These are phyloP conservation scores for Uncinocarpus reesii DNA, from an alignment of 2,329 filamentous ascomycete genomes.

Conservation along the genomic window DNA sequence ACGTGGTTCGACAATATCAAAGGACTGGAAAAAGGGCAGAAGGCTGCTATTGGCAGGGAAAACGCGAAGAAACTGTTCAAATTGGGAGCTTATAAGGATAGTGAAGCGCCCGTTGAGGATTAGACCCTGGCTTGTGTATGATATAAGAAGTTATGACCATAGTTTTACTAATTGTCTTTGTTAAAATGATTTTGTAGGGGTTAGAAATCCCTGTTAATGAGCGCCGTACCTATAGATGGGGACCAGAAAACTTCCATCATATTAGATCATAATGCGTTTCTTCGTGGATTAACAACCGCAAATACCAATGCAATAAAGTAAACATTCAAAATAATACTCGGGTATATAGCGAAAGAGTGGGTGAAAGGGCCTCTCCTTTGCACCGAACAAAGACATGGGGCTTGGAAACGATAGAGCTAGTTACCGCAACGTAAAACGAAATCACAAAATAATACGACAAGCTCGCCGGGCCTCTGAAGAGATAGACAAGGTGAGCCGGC, in stretches of 20 bases:
- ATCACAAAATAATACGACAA: too few relatives aligned
- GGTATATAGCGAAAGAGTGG: too few relatives aligned
- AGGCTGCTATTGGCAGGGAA: conserved; percentile 33
- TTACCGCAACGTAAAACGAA: too few relatives aligned
- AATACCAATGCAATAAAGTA: too few relatives aligned
- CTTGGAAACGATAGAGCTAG: too few relatives aligned
- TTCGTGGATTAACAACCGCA: neutral
- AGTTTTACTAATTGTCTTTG: neutral
- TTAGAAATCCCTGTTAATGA: too few relatives aligned
- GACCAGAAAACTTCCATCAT: neutral
- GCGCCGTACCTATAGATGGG: neutral
- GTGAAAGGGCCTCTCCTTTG: too few relatives aligned
- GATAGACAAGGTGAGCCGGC: too few relatives aligned
- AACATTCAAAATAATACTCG: too few relatives aligned
- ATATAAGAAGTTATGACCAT: neutral
- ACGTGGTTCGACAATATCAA: conserved; percentile 36
- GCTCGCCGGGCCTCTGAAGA: too few relatives aligned
- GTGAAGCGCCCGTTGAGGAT: conserved; percentile 10
- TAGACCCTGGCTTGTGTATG: neutral
- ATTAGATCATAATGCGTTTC: neutral
- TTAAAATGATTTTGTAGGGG: neutral
- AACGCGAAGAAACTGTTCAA: conserved; percentile 40
- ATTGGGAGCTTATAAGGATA: conserved; percentile 27
- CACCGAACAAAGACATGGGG: too few relatives aligned
- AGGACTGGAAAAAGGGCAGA: conserved; percentile 26